These are phyloP conservation scores for Paspalum notatum DNA, from an alignment of 176 grass and related monocot genomes.

Conservation along the genomic window DNA sequence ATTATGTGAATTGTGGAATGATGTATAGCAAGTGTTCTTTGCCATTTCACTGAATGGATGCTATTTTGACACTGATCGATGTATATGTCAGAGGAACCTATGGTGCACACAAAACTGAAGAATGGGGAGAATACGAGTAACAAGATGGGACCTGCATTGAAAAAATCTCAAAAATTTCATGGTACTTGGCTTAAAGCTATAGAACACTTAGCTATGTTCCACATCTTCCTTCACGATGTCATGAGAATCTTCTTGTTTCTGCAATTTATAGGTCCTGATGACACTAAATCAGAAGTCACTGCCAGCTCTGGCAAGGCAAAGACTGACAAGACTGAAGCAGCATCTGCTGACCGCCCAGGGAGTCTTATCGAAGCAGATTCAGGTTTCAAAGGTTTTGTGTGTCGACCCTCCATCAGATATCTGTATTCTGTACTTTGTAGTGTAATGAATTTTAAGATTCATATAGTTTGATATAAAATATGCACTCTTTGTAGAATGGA, in stretches of 20 bases:
- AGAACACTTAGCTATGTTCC: conserved; percentile 2
- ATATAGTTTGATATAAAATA: conserved; percentile 18
- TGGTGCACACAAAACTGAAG: not conserved
- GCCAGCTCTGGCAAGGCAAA: conserved; percentile 26
- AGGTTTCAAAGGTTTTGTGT: conserved; percentile 32
- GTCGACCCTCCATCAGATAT: not conserved
- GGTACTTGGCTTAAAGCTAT: conserved; percentile 20
- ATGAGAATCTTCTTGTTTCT: conserved; percentile 10
- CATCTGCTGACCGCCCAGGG: conserved; percentile 2
- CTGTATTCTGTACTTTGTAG: conserved; percentile 5
- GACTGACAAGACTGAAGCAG: conserved; percentile 19
- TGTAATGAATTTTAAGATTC: conserved; percentile 1
- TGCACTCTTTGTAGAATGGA: conserved; percentile 67
- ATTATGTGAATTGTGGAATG: not conserved
- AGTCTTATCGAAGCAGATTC: conserved; percentile 27
- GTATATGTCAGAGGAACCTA: conserved; percentile 12
- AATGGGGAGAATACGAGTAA: conserved; percentile 19
- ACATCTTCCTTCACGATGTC: not conserved
- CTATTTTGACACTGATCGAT: conserved; percentile 21
- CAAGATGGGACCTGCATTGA: conserved; percentile 25
- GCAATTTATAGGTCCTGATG: conserved; percentile 34
- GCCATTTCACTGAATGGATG: conserved; percentile 4
- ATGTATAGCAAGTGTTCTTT: not conserved
- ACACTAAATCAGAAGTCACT: conserved; percentile 32
- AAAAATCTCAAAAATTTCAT: conserved; percentile 40